Percentiles rank a stretch among this genome's conserved stretches.
phyloP scores from a whole-genome alignment of 108 stramenopile genomes.

The Chaetoceros muelleri region DNA sequence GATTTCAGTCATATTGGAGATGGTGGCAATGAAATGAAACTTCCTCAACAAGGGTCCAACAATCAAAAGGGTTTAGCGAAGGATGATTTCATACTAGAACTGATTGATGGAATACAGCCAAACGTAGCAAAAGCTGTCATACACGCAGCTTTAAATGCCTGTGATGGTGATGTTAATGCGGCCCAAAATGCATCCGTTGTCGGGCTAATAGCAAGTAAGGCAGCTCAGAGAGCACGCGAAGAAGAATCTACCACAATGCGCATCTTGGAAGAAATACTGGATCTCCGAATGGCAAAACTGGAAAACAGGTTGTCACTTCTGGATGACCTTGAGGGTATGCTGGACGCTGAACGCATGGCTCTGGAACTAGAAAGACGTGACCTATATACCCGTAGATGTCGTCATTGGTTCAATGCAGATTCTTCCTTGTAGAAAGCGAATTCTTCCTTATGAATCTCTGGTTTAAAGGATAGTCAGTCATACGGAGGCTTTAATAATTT shows the following conservation, averaged over 20 bases:
- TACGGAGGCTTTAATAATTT: too few species aligned
- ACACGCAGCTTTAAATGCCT: conserved; percentile 42
- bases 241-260: conserved; percentile 37
- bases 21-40: not conserved
- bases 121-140: conserved; percentile 31
- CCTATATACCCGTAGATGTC: conserved; percentile 73
- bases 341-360: conserved; percentile 80
- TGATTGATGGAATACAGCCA: conserved; percentile 39
- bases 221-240: conserved; percentile 29
- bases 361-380: conserved; percentile 82
- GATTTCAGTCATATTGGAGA: not conserved
- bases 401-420: conserved; percentile 68
- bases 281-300: conserved; percentile 66
- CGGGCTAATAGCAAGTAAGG: conserved; percentile 38
- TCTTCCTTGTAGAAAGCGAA: conserved; percentile 12
- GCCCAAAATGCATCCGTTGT: conserved; percentile 42
- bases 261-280: conserved; percentile 54
- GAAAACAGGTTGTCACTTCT: conserved; percentile 69
- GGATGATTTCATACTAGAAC: conserved; percentile 16
- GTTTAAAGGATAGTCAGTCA: too few species aligned
- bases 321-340: conserved; percentile 78
- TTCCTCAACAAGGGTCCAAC: not conserved
- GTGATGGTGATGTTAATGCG: conserved; percentile 26
- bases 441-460: too few species aligned
- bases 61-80: not conserved